Evolutionary conservation across 2,329 filamentous ascomycete genomes (phyloP).

Genomic region (Aschersonia sp.): DNA sequence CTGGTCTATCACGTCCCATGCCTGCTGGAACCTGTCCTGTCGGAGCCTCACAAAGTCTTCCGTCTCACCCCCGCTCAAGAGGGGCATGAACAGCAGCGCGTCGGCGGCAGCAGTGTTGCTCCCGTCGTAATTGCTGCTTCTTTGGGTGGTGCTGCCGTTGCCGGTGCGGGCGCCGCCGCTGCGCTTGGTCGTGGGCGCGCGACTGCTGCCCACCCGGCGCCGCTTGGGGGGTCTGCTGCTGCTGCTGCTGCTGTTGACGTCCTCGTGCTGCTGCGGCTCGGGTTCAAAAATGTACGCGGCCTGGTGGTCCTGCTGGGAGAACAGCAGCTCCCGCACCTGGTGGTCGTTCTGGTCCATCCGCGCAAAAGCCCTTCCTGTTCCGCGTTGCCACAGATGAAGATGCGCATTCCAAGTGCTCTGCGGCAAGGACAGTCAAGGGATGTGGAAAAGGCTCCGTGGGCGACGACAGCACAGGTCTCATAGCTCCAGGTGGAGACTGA

Average conservation of each 20-base stretch:
- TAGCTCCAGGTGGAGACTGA: no score
- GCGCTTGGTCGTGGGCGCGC: no score
- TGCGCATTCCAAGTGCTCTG: no score
- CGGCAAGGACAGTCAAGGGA: no score
- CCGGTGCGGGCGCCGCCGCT: no score
- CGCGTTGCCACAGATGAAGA: no score
- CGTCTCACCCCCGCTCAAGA: constrained; percentile 40
- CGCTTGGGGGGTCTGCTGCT: constrained; percentile 35
- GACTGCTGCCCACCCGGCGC: constrained; percentile 26
- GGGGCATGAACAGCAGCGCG: constrained; percentile 28
- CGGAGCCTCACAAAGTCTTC: constrained; percentile 34
- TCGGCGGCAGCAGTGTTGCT: constrained; percentile 5
- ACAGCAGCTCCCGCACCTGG: constrained; percentile 1
- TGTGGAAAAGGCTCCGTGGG: no score
- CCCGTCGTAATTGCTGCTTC: constrained; percentile 14
- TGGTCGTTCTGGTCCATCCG: no score
- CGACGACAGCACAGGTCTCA: no score
- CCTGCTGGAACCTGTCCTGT: constrained; percentile 41
- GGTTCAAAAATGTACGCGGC: constrained; percentile 21
- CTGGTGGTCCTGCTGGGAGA: constrained; percentile 29
- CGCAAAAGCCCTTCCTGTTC: no score
- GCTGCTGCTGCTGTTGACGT: constrained; percentile 7
- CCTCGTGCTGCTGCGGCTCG: constrained; percentile 18
- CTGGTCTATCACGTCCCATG: constrained; percentile 50
- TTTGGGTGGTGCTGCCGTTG: no score